Conservation (phyloP, 495 filamentous ascomycete species). For the Copromyces sp. region DNA sequence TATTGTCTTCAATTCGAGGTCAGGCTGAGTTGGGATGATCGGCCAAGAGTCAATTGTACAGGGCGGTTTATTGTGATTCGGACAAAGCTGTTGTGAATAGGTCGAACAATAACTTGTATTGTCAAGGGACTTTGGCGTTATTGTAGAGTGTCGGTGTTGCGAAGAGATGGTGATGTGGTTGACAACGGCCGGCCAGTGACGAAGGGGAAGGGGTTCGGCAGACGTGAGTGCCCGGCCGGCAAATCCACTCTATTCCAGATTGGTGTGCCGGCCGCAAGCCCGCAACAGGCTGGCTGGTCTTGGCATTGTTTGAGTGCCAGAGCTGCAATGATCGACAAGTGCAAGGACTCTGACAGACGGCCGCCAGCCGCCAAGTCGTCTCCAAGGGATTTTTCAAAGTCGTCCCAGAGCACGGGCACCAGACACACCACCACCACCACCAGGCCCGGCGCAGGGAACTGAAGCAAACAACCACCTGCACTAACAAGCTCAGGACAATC, state of each 20-base stretch:
- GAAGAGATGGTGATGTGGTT: neutral
- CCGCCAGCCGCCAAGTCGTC: neutral
- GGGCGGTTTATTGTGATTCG: neutral
- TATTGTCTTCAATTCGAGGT: neutral
- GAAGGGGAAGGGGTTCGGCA: neutral
- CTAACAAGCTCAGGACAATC: neutral
- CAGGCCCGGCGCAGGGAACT: neutral
- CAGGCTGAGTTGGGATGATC: neutral
- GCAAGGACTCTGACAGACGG: neutral
- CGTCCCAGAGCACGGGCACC: neutral
- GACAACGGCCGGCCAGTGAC: neutral
- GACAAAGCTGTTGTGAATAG: neutral
- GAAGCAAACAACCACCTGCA: neutral
- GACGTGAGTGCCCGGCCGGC: neutral
- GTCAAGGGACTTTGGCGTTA: neutral
- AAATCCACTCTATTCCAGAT: neutral
- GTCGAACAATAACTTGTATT: neutral
- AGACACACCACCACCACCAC: neutral
- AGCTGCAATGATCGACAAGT: neutral
- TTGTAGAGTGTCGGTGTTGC: neutral
- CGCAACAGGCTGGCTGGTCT: neutral
- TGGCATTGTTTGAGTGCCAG: neutral
- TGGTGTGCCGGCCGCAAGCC: neutral
- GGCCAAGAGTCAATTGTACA: neutral
- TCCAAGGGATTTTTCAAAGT: neutral